A percentile compares a stretch with the other conserved stretches of the same genome.
Evolutionary conservation across 2,329 filamentous ascomycete genomes (phyloP).

Genomic region (Trichoderma harzianum): DNA sequence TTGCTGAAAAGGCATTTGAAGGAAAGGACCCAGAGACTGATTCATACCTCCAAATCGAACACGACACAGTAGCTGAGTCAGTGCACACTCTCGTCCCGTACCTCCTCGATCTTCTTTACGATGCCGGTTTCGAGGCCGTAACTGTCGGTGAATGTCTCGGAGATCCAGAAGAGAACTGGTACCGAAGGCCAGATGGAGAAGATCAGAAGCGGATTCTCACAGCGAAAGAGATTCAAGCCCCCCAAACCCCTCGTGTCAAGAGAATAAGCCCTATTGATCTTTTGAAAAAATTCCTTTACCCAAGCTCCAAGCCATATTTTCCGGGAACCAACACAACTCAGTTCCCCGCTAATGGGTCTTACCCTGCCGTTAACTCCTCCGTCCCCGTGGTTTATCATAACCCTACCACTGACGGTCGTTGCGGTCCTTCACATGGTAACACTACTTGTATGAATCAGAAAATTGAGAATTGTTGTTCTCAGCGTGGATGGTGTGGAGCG

Average conservation of each 20-base stretch:
- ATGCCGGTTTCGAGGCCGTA: conserved; percentile 43
- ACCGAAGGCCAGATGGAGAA: conserved; percentile 29
- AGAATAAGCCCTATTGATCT: neutral
- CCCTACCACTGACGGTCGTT: conserved; percentile 26
- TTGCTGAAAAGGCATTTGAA: conserved; percentile 38
- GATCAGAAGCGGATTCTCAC: neutral
- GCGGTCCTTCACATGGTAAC: conserved; percentile 25
- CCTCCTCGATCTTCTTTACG: conserved; percentile 40
- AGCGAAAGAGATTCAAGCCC: no score
- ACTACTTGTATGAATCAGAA: conserved; percentile 26
- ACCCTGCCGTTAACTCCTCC: neutral
- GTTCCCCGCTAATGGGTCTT: neutral
- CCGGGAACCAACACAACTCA: neutral
- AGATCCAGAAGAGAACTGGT: conserved; percentile 53
- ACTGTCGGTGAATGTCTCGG: conserved; percentile 52
- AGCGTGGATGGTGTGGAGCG: conserved; percentile 37
- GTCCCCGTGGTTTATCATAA: neutral
- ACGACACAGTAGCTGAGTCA: conserved; percentile 47
- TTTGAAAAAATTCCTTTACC: neutral
- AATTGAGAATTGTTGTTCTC: conserved; percentile 30
- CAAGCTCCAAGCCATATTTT: neutral
- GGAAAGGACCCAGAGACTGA: conserved; percentile 23
- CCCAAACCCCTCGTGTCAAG: neutral
- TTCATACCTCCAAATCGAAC: conserved; percentile 51
- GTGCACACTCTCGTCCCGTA: conserved; percentile 43